These are phyloP conservation scores for Yarrowia yakushimensis DNA, from an alignment of 805 yeast species.

Conservation along the genomic window DNA sequence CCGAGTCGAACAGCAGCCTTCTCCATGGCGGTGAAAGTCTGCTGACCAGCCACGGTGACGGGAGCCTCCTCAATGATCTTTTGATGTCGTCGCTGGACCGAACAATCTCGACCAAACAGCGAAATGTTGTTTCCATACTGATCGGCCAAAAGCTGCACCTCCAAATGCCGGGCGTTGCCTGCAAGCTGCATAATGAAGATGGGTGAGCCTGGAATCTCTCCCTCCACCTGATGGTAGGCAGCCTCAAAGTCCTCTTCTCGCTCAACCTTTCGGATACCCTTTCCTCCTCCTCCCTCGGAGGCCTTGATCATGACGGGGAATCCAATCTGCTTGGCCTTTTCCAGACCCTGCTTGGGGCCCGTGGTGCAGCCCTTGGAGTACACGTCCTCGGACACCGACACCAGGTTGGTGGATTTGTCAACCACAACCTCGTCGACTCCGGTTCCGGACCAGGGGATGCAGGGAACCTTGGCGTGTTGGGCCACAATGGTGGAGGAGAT, in stretches of 20 bases:
- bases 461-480: slow-evolving; percentile 96
- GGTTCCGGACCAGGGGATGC: slow-evolving; percentile 99
- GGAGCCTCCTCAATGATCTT: slow-evolving; percentile 99
- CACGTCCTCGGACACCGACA: slow-evolving; percentile 79
- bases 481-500: slow-evolving; percentile 98
- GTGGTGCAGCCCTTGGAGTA: slow-evolving; percentile 86
- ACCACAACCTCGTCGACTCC: slow-evolving; percentile 81
- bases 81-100: slow-evolving; percentile 99
- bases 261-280: slow-evolving; percentile 97
- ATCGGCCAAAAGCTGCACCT: slow-evolving; percentile 95
- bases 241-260: slow-evolving; percentile 70
- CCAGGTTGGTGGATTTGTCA: slow-evolving; percentile 69
- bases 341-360: slow-evolving; percentile 84
- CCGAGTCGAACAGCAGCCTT: slow-evolving; percentile 97
- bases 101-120: slow-evolving; percentile 97
- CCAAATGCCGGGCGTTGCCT: slow-evolving; percentile 96
- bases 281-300: slow-evolving; percentile 99
- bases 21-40: slow-evolving; percentile 89
- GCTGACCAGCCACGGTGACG: slow-evolving; percentile 85
- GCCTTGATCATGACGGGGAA: slow-evolving; percentile 99
- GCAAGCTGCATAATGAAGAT: slow-evolving; percentile 97
- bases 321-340: slow-evolving; percentile 80
- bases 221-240: slow-evolving; percentile 87
- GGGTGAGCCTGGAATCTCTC: slow-evolving; percentile 98
- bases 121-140: slow-evolving; percentile 98